Conservation (phyloP, 208 protist species). For the Novymonas esmeraldas region DNA sequence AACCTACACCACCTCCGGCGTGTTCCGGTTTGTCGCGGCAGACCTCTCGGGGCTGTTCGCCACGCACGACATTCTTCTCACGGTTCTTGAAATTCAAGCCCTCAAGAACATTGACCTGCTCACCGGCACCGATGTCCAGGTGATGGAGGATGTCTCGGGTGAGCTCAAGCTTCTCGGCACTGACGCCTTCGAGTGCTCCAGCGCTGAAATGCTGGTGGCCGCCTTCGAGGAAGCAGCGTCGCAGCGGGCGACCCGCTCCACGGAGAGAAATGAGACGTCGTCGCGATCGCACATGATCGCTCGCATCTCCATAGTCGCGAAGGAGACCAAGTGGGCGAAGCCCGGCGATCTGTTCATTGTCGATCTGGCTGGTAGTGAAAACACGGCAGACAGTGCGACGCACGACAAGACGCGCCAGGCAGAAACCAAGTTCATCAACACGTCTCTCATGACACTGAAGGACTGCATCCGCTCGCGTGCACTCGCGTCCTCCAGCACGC, state of each 20-base stretch:
- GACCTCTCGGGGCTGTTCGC: constrained; percentile 65
- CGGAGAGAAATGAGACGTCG: constrained; percentile 82
- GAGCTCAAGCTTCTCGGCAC: constrained; percentile 78
- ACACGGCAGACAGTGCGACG: constrained; percentile 86
- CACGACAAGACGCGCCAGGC: constrained; percentile 84
- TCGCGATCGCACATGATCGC: constrained; percentile 90
- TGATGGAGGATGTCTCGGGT: constrained; percentile 83
- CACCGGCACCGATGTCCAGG: constrained; percentile 75
- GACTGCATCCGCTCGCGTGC: constrained; percentile 87
- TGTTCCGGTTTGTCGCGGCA: constrained; percentile 65
- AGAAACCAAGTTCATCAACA: constrained; percentile 92
- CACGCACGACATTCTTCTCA: constrained; percentile 75
- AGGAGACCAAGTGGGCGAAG: constrained; percentile 83
- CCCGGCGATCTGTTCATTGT: constrained; percentile 86
- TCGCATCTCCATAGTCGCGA: constrained; percentile 77
- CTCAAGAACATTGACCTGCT: constrained; percentile 83
- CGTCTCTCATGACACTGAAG: constrained; percentile 93
- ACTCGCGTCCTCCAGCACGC: constrained; percentile 65
- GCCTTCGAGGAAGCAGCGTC: constrained; percentile 80
- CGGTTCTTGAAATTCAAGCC: constrained; percentile 84
- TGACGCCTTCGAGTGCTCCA: constrained; percentile 83
- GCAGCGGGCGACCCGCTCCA: constrained; percentile 77
- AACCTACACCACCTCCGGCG: constrained; percentile 85
- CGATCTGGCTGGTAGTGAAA: constrained; percentile 91
- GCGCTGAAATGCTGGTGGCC: constrained; percentile 74